Evolutionary conservation across 257 asterid genomes (phyloP).

Genomic region (Scutellaria barbata): DNA sequence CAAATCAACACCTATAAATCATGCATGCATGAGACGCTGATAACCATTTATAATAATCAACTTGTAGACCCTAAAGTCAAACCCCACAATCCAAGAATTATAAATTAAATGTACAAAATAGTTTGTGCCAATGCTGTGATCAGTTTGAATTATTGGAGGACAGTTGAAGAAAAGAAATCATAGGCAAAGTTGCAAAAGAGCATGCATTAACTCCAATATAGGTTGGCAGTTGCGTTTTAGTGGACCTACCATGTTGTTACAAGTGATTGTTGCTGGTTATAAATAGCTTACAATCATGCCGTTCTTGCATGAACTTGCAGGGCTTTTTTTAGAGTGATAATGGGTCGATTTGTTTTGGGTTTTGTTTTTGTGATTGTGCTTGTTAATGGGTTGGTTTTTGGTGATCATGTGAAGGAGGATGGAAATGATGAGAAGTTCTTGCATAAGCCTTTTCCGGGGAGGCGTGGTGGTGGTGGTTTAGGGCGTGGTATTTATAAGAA

Average conservation of each 20-base stretch:
- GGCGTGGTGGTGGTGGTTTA: neutral
- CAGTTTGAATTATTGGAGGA: conserved; percentile 22
- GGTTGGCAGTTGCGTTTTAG: conserved; percentile 45
- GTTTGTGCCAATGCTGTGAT: neutral
- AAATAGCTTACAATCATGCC: conserved; percentile 23
- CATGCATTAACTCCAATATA: conserved; percentile 38
- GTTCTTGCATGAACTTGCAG: conserved; percentile 42
- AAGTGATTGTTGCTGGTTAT: conserved; percentile 19
- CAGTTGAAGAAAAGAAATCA: conserved; percentile 37
- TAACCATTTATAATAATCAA: conserved; percentile 8
- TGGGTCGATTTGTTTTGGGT: conserved; percentile 32
- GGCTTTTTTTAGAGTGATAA: conserved; percentile 15
- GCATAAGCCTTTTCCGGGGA: conserved; percentile 22
- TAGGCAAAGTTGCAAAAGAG: conserved; percentile 2
- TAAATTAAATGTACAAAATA: neutral
- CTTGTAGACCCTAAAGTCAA: conserved; percentile 20
- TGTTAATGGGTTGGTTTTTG: conserved; percentile 41
- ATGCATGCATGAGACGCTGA: conserved; percentile 16
- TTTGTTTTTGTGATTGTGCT: conserved; percentile 41
- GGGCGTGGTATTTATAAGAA: neutral
- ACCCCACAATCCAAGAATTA: neutral
- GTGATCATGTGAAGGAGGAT: conserved; percentile 33
- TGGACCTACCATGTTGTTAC: conserved; percentile 50
- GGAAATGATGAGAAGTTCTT: conserved; percentile 47
- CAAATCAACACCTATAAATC: neutral